Base-by-base conservation (phyloP, 768 basidiomycete genomes). In the Rhodotorula kratochvilovae region DNA sequence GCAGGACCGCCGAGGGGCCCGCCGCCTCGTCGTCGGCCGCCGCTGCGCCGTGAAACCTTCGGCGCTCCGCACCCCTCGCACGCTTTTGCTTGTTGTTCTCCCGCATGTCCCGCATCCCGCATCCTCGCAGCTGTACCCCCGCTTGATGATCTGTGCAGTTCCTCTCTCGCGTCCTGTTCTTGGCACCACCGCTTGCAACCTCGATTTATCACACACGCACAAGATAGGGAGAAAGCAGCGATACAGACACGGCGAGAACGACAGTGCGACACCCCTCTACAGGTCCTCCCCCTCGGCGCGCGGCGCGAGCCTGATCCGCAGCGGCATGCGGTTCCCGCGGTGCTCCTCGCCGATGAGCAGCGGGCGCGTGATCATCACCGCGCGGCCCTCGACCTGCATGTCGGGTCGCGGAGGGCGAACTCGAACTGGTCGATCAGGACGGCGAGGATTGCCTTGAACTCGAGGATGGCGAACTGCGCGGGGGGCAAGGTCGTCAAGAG, bases 341-440 rank as follows among this genome's bases (percentile, higher is more conserved):
- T 21, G 2, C 63, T 70, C 69, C 56, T 74, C 73, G 7, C 69
- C 73, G 23, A 68, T 50, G 29, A 74, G 12, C 42, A 71, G 50
- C 17, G 73, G 69, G 1, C 69, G 43, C 29, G 63, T 74, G 45
- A 74, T 69, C 63, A 74, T 70, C 15, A 60, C 60, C 2, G 69
- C 68, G 11, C 73, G 54, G 35, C 60, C 61, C n/a, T 63, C 62
- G 60, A 74, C 54, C 39, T 61, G 50, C 23, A 71, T 54, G 15
- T 35, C 1, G 60, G 50, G 27, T 68, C 53, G 43, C 73, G 69
- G 11, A 59, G 63, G 7, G 42, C 11, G 43, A 74, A 71, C 16
- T 61, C 58, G 35, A 74, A 74, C 23, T 61, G 43, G 61, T 74
- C 73, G 36, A 74, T 59, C 31, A 74, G 63, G 42, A 67, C 67